These are phyloP conservation scores for Hura crepitans DNA, from an alignment of 441 rosid species.

Conservation along the genomic window DNA sequence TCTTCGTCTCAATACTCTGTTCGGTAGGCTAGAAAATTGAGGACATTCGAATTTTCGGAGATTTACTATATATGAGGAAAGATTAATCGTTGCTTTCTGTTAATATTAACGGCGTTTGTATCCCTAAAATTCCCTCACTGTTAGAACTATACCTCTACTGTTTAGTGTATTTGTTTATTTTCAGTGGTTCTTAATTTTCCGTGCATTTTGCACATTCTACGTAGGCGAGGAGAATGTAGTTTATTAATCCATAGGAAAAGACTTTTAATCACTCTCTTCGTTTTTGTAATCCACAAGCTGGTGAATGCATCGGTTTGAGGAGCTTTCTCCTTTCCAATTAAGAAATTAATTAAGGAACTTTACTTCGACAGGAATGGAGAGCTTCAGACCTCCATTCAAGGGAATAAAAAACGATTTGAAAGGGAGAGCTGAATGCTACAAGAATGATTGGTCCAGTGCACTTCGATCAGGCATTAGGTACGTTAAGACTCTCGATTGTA, in stretches of 20 bases:
- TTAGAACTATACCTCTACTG: no score
- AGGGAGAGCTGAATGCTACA: constrained; percentile 66
- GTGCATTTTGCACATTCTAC: background rate
- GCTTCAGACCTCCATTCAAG: constrained; percentile 43
- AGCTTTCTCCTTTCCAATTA: background rate
- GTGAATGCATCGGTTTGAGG: background rate
- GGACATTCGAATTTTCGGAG: background rate
- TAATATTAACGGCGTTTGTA: background rate
- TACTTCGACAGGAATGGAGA: constrained; percentile 44
- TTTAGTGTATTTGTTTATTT: background rate
- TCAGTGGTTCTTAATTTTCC: background rate
- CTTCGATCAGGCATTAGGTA: constrained; percentile 57
- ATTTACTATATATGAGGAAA: no score
- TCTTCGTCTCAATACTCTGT: background rate
- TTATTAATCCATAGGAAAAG: background rate
- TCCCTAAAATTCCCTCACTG: background rate
- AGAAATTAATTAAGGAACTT: background rate
- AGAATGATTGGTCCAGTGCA: constrained; percentile 66
- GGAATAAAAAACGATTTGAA: constrained; percentile 60
- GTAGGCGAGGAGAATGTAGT: background rate
- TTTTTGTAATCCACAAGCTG: background rate
- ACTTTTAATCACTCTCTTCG: background rate
- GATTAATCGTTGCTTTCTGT: background rate
- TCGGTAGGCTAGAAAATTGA: constrained; percentile 11
- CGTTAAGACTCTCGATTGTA: no score